Base-by-base conservation (phyloP, 1,139 yeast species). In the Pichia sp. region DNA sequence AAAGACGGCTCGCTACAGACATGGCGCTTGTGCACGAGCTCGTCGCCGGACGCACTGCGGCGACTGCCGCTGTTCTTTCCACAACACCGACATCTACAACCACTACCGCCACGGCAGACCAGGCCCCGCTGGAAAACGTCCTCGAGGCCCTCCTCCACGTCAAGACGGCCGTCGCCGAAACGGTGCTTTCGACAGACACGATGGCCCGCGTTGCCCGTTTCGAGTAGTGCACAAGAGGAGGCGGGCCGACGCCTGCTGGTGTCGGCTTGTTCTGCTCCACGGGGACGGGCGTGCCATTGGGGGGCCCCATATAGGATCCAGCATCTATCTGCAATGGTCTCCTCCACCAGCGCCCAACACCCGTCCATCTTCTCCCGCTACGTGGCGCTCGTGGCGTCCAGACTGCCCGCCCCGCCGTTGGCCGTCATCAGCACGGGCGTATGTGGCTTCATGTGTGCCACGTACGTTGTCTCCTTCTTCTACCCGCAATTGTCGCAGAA, bases 371-470 rank as follows among this genome's bases (percentile, higher is more conserved):
- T 12, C 13, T 36, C 31, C 21, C 40, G 36, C 13, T 46, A 46
- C 31, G 7, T 30, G n/a, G 12, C 10, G 10, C 37, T 47, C 8
- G 6, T 36, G 16, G n/a, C n/a, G 4, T n/a, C 44, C 8, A 39
- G 31, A 10, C 31, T 37, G 13, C 55, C 53, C 18, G 19, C 40
- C 3, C 46, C 51, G 8, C 54, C 55, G 7, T 34, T 44, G 19
- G 51, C 59, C 7, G 51, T 56, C 30, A 53, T 56, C 10, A 26
- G 59, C 1, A 56, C 58, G 1, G 61, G 61, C 22, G 47, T 58
- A 1, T 34, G 47, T 8, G 71, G 83, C 25, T 87, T 87, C 68
- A 40, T 78, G 56, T 68, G 79, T 2, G 44, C 74, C 7, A 55
- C 80, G 22, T 62, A 74, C 69, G 23, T 70, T 53, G 41, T 74